Base-by-base conservation (phyloP, 2,329 filamentous ascomycete genomes). In the Penicillium polonicum region DNA sequence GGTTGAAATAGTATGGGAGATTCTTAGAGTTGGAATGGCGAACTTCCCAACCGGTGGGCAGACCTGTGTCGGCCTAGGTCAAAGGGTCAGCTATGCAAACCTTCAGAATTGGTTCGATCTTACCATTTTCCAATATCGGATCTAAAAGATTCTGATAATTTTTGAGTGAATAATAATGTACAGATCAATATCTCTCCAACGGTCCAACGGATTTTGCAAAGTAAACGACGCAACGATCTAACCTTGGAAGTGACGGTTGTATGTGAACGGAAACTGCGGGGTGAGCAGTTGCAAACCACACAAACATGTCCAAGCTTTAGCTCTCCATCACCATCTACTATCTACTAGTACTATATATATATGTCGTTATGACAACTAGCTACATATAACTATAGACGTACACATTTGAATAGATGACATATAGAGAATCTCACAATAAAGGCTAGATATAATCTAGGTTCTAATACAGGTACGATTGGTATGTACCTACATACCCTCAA, bases 21-120 rank as follows among this genome's bases (percentile, higher is more conserved):
- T 96, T 96, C 82, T 97, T 97, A 77, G 91, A 96, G 82, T 97
- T 96, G 76, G 91, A 96, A 80, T 95, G 91, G 75, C 94, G 91
- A 72, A 99, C 91, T 80, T 97, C 94, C 92, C 93, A 97, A 75
- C 87, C 86, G 49, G 86, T 76, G 61, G 92, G 92, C 63, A 97
- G 86, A 74, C 93, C 93, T 67, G 88, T 87, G 56, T 92, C 89
- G 71, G 84, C 79, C 86, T 89, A 67, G 19, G 35, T 51, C 5
- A 13, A 45, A 45, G 49, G 31, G 43, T 45, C 46, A 51, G 41
- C 46, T 31, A 57, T 42, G 29, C 41, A 48, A 45, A 35, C 41
- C 17, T 12, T 31, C 3, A 25, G 4, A 29, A 36, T 39, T 39
- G 27, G 23, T 31, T 8, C 12, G 9, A 29, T 45, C 43, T 4